Evolutionary conservation across 495 filamentous ascomycete species (phyloP).

Genomic region (Aspergillus bertholletiae): DNA sequence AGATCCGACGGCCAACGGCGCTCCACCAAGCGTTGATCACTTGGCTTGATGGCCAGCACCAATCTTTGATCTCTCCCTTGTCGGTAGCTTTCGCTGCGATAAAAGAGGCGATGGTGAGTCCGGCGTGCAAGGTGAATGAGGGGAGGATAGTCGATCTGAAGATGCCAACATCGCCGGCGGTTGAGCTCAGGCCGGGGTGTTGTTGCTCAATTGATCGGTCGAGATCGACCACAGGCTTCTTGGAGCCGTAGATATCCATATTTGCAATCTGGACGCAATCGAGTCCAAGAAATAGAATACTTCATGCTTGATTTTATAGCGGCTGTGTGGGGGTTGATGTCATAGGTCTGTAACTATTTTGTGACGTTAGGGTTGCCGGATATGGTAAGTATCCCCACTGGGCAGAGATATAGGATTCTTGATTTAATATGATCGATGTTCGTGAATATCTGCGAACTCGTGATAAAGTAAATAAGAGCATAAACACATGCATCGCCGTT

Average conservation of each 20-base stretch:
- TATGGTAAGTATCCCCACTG: not conserved
- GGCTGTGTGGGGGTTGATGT: slow-evolving; percentile 10
- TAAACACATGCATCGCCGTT: not conserved
- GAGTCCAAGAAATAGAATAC: not conserved
- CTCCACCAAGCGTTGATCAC: slow-evolving; percentile 58
- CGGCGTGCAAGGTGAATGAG: slow-evolving; percentile 42
- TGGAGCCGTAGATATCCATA: slow-evolving; percentile 8
- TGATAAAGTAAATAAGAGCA: not conserved
- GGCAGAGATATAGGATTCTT: not conserved
- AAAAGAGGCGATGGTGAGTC: slow-evolving; percentile 45
- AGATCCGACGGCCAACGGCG: slow-evolving; percentile 45
- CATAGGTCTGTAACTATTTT: slow-evolving; percentile 17
- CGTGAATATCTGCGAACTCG: no score
- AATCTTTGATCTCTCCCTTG: slow-evolving; percentile 54
- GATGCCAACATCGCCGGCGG: slow-evolving; percentile 36
- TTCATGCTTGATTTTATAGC: not conserved
- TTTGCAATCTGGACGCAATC: not conserved
- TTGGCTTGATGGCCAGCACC: slow-evolving; percentile 51
- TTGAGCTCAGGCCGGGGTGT: not conserved
- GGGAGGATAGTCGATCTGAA: slow-evolving; percentile 49
- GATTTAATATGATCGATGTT: no score
- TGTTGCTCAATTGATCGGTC: not conserved
- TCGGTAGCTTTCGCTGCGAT: slow-evolving; percentile 41
- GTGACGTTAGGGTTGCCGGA: not conserved
- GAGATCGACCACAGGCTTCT: slow-evolving; percentile 4